These are phyloP conservation scores for Phytophthora pinifolia DNA, from an alignment of 352 stramenopile genomes.

Conservation along the genomic window DNA sequence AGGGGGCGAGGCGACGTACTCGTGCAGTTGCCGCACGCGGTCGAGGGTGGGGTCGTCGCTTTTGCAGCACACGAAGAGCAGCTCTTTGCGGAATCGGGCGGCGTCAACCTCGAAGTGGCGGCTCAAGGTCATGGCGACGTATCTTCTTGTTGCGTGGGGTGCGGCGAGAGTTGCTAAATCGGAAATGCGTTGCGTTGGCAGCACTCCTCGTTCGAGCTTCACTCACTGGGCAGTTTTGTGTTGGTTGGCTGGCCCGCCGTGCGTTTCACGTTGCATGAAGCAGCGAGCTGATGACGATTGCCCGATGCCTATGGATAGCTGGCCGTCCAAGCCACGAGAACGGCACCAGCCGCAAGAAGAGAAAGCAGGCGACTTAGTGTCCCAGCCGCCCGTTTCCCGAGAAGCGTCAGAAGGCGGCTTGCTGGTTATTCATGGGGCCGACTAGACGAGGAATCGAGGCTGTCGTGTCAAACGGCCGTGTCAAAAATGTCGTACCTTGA, in stretches of 20 bases:
- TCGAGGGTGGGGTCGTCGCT: conserved; percentile 25
- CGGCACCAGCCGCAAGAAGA: not conserved
- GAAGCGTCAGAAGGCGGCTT: too few species aligned
- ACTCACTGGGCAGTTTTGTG: conserved; percentile 19
- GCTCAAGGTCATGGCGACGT: conserved; percentile 19
- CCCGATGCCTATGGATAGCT: conserved; percentile 8
- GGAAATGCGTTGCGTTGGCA: conserved; percentile 7
- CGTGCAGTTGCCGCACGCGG: conserved; percentile 29
- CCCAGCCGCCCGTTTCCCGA: too few species aligned
- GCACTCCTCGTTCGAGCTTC: not conserved
- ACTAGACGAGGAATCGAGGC: too few species aligned
- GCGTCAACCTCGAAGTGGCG: conserved; percentile 20
- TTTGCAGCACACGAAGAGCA: conserved; percentile 39
- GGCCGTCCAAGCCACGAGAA: conserved; percentile 4
- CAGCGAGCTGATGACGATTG: conserved; percentile 22
- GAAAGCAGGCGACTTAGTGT: conserved; percentile 9
- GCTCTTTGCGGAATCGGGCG: conserved; percentile 28
- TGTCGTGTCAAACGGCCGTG: too few species aligned
- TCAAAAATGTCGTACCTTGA: too few species aligned
- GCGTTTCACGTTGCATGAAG: conserved; percentile 8
- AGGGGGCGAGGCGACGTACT: conserved; percentile 22
- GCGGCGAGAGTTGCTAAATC: conserved; percentile 10
- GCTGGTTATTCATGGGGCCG: too few species aligned
- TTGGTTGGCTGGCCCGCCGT: conserved; percentile 1
- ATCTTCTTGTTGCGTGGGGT: conserved; percentile 4